Conservation (phyloP, 345 rosid species). For the Firmiana major region DNA sequence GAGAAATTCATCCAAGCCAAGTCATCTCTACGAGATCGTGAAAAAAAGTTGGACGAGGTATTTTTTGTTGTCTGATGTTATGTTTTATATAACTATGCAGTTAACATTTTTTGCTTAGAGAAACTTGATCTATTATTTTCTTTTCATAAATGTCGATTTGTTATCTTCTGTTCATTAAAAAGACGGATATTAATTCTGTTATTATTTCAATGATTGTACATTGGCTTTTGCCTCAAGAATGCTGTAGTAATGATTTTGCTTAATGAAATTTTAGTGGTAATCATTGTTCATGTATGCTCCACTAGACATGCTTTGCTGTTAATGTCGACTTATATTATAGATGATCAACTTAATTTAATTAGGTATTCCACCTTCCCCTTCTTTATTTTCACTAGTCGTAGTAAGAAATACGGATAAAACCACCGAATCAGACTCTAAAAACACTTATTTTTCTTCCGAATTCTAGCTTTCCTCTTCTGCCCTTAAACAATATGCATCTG, state of each 20-base stretch:
- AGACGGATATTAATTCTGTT: not conserved
- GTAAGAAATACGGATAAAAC: not conserved
- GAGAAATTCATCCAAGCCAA: constrained; percentile 97
- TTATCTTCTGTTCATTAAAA: not conserved
- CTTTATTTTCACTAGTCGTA: not conserved
- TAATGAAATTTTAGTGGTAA: not conserved
- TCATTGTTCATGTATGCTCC: not conserved
- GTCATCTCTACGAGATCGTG: constrained; percentile 92
- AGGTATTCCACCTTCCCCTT: not conserved
- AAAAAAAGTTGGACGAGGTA: constrained; percentile 98
- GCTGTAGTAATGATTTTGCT: not conserved
- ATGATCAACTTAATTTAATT: constrained; percentile 1
- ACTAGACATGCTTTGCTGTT: not conserved
- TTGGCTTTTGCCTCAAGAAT: not conserved
- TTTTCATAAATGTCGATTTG: not conserved
- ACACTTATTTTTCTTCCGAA: not conserved
- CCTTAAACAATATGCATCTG: not conserved
- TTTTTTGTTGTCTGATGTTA: not conserved
- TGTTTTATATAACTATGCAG: not conserved
- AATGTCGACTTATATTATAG: not conserved
- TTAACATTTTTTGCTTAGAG: not conserved
- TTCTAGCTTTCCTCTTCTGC: not conserved
- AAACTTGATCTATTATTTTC: not conserved
- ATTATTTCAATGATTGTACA: not conserved
- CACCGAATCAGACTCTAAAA: not conserved